phyloP scores from a whole-genome alignment of 2,329 filamentous ascomycete genomes.

The Colletotrichum godetiae region DNA sequence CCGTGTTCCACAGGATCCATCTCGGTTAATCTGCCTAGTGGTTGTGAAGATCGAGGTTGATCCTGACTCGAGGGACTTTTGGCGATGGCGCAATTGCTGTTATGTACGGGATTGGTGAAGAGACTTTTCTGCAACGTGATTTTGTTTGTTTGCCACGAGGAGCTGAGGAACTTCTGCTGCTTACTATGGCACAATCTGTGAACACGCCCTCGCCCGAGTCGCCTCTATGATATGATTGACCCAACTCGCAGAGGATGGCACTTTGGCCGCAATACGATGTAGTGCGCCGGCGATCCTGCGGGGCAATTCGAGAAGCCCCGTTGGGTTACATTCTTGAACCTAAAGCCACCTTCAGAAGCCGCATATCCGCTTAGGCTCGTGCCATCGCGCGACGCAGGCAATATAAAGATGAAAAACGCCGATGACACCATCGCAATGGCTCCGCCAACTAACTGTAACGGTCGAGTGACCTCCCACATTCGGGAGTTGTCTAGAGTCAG shows the following conservation, averaged over 20 bases:
- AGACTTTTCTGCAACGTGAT: background rate
- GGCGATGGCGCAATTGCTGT: slow-evolving; percentile 26
- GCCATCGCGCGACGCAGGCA: background rate
- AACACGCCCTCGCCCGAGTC: background rate
- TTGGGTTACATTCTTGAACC: background rate
- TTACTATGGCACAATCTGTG: background rate
- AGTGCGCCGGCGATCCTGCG: background rate
- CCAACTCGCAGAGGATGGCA: background rate
- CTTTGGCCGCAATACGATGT: background rate
- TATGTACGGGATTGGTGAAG: background rate
- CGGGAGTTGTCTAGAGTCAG: background rate
- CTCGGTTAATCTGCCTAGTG: background rate
- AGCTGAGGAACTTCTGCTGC: background rate
- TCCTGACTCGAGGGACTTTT: slow-evolving; percentile 26
- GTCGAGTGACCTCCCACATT: slow-evolving; percentile 2
- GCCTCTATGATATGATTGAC: background rate
- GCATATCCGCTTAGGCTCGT: slow-evolving; percentile 3
- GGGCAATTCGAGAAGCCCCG: background rate
- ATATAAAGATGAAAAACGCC: slow-evolving; percentile 18
- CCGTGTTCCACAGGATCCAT: slow-evolving; percentile 2
- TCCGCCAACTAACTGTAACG: background rate
- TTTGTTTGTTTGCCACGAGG: background rate
- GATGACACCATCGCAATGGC: slow-evolving; percentile 30
- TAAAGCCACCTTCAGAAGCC: background rate
- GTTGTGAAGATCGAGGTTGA: background rate